Base-by-base conservation (phyloP, 2,329 filamentous ascomycete species). In the Sordariomycetes sp. region DNA sequence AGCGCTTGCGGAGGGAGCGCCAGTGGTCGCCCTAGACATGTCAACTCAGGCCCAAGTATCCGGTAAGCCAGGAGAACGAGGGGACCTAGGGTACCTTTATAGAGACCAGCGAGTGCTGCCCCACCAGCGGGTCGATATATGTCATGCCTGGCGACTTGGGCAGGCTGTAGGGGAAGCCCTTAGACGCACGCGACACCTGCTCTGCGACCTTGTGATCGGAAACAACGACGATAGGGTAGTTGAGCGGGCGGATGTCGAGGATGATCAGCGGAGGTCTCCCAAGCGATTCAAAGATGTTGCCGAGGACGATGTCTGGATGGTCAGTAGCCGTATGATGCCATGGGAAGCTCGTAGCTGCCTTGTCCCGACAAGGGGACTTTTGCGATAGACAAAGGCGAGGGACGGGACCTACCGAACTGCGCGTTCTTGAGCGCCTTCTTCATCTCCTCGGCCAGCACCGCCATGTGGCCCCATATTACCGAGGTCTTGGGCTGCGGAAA, bases 201-300 rank as follows among this genome's bases (percentile, higher is more conserved):
- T 74, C 72, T 12, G 72, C 70, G 8, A 72, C 58, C 3, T 67
- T 65, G 39, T 71, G 65, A 58, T 59, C 66, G 15, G 59, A 57
- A 10, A 74, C 55, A 22, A 72, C 24, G 10, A 67, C 59, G 60
- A 73, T 63, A 12, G 70, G 66, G 10, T 59, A 63, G 17, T 56
- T 61, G n/a, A 68, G 50, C 2, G 72, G 71, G 13, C 71, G 65
- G 5, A 70, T 58, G 51, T 74, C 71, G 13, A 71, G 22, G 0
- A 71, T 54, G 56, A 70, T 62, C 22, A 71, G 35, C 1, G 69
- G 63, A 5, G 71, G 71, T 10, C 64, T 65, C 0, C 66, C 68
- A 10, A 69, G 56, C 1, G 60, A 58, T 34, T 67, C 60, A n/a
- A 59, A 57, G 61, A 73, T 70, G n/a, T 42, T 28, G 6, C 10